Percentiles rank a stretch among this genome's conserved stretches.
phyloP scores from a whole-genome alignment of 148 eudicot genomes.

The Vaccinium myrtillus region DNA sequence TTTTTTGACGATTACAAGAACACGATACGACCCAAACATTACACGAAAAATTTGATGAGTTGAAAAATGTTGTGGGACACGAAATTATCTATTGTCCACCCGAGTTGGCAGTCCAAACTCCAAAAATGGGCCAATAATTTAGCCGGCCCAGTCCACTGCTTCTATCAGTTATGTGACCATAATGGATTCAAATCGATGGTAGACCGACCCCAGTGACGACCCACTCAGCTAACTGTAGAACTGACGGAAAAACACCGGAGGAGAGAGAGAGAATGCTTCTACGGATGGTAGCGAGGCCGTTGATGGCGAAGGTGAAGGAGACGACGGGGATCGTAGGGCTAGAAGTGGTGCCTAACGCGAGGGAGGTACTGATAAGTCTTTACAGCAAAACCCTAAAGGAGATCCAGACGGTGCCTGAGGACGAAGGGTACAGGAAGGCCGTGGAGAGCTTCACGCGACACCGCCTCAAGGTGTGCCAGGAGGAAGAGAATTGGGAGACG shows the following conservation, averaged over 20 bases:
- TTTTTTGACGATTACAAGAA: too few relatives aligned
- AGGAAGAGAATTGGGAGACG: conserved; percentile 67
- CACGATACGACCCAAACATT: too few relatives aligned
- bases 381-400: conserved; percentile 80
- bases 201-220: not conserved
- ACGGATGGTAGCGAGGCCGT: conserved; percentile 70
- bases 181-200: too few relatives aligned
- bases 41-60: too few relatives aligned
- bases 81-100: too few relatives aligned
- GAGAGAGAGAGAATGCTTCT: conserved; percentile 49
- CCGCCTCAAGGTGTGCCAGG: conserved; percentile 73
- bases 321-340: conserved; percentile 92
- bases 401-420: conserved; percentile 83
- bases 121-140: not conserved
- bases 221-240: not conserved
- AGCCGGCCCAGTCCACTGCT: not conserved
- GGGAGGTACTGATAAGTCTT: conserved; percentile 70
- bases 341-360: conserved; percentile 83
- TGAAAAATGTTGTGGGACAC: too few relatives aligned
- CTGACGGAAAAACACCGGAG: not conserved
- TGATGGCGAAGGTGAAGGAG: conserved; percentile 85
- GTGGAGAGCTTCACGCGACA: conserved; percentile 91
- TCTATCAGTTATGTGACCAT: too few relatives aligned
- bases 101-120: not conserved
- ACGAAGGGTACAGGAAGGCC: conserved; percentile 86